phyloP scores from a whole-genome alignment of 2,329 filamentous ascomycete species.

The Ophiognomonia clavigignenti-juglandacearum region DNA sequence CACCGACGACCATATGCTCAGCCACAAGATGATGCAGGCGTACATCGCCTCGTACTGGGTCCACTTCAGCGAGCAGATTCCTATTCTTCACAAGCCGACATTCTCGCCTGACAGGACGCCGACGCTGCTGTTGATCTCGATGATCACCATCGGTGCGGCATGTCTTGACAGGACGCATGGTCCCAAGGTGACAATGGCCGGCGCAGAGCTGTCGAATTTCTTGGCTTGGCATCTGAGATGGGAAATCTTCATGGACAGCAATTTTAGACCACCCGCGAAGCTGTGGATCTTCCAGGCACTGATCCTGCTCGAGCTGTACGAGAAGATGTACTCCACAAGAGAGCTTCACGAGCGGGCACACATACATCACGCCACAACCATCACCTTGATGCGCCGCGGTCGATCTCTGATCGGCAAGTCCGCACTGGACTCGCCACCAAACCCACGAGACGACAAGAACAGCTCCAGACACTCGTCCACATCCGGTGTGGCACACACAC shows the following conservation, averaged over 20 bases:
- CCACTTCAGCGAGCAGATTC: constrained; percentile 89
- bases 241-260: constrained; percentile 89
- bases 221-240: constrained; percentile 90
- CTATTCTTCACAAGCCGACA: constrained; percentile 90
- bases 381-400: constrained; percentile 91
- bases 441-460: constrained; percentile 56
- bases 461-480: constrained; percentile 58
- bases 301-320: constrained; percentile 83
- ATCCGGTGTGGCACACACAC: constrained; percentile 59
- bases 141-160: constrained; percentile 89
- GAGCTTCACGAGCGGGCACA: constrained; percentile 90
- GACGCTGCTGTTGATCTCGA: constrained; percentile 75
- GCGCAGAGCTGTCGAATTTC: constrained; percentile 83
- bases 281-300: constrained; percentile 94
- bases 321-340: constrained; percentile 96
- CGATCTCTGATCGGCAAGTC: constrained; percentile 85
- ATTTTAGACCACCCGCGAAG: constrained; percentile 88
- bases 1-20: constrained; percentile 64
- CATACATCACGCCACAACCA: constrained; percentile 92
- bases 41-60: constrained; percentile 94
- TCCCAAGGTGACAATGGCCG: constrained; percentile 65
- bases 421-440: constrained; percentile 77
- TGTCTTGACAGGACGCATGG: constrained; percentile 82
- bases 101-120: constrained; percentile 86
- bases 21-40: constrained; percentile 90